These are phyloP conservation scores for Rubroboletus pulcherrimus DNA, from an alignment of 768 basidiomycete species.

Conservation along the genomic window DNA sequence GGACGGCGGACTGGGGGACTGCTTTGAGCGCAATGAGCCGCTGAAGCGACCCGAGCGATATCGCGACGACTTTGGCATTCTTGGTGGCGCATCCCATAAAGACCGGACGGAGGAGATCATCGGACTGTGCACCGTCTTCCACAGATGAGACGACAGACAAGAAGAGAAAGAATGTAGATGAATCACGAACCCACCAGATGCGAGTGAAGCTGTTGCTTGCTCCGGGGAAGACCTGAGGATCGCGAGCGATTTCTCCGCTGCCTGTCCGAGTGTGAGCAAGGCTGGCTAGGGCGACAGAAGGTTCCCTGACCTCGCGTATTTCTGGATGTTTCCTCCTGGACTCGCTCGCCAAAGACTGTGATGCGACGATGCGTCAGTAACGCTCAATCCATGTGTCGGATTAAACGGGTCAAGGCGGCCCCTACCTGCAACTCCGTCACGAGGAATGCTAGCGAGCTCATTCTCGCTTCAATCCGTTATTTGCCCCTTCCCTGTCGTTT, in stretches of 20 bases:
- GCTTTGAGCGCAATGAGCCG: constrained; percentile 84
- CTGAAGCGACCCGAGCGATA: constrained; percentile 87
- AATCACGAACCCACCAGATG: constrained; percentile 56
- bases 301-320: constrained; percentile 77
- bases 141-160: constrained; percentile 9
- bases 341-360: constrained; percentile 81
- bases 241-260: constrained; percentile 82
- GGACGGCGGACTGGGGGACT: constrained; percentile 75
- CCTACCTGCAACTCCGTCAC: constrained; percentile 71
- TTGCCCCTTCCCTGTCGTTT: background rate
- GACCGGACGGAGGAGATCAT: constrained; percentile 79
- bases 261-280: constrained; percentile 39
- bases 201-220: constrained; percentile 64
- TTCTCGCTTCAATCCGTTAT: constrained; percentile 17
- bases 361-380: constrained; percentile 27
- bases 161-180: background rate
- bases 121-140: constrained; percentile 72
- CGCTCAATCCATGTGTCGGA: background rate
- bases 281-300: background rate
- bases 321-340: constrained; percentile 87
- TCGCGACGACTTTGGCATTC: constrained; percentile 90
- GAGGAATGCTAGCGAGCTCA: constrained; percentile 68
- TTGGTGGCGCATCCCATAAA: constrained; percentile 94
- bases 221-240: constrained; percentile 81
- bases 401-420: background rate